Conservation (phyloP, 2,329 filamentous ascomycete genomes). For the Ilyonectria sp. region DNA sequence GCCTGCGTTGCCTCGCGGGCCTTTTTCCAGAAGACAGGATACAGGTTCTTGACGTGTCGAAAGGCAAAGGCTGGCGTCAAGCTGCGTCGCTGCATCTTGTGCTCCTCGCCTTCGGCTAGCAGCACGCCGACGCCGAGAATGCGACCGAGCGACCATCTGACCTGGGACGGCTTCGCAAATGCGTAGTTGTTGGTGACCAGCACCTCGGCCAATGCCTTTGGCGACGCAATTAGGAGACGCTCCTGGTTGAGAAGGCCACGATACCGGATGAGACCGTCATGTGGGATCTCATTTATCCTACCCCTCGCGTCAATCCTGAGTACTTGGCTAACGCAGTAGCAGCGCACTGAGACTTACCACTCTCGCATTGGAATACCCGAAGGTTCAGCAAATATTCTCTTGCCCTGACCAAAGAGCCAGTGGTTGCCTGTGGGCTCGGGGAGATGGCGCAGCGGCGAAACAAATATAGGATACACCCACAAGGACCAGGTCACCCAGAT, state of each 20-base stretch:
- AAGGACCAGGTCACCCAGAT: slow-evolving; percentile 58
- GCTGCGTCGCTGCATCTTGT: slow-evolving; percentile 85
- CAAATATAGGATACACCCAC: slow-evolving; percentile 64
- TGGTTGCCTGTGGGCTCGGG: slow-evolving; percentile 61
- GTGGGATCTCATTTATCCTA: slow-evolving; percentile 74
- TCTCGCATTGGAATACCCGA: slow-evolving; percentile 62
- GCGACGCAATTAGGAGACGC: slow-evolving; percentile 71
- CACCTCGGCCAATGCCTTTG: slow-evolving; percentile 79
- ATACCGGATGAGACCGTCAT: slow-evolving; percentile 80
- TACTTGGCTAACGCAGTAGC: neutral
- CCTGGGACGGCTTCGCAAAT: slow-evolving; percentile 73
- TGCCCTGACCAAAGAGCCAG: slow-evolving; percentile 65
- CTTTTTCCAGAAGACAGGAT: slow-evolving; percentile 88
- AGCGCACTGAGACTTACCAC: slow-evolving; percentile 58
- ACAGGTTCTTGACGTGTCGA: slow-evolving; percentile 86
- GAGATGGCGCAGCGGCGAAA: slow-evolving; percentile 65
- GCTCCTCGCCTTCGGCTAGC: slow-evolving; percentile 91
- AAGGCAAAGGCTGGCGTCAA: slow-evolving; percentile 89
- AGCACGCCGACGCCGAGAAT: slow-evolving; percentile 81
- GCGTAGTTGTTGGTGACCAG: slow-evolving; percentile 79
- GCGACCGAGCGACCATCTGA: slow-evolving; percentile 71
- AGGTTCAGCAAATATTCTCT: slow-evolving; percentile 55
- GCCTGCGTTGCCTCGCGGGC: slow-evolving; percentile 75
- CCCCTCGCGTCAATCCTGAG: slow-evolving; percentile 44
- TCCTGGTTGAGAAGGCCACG: slow-evolving; percentile 74